Evolutionary conservation across 2,329 filamentous ascomycete species (phyloP).

Genomic region (Scedosporium dehoogii): DNA sequence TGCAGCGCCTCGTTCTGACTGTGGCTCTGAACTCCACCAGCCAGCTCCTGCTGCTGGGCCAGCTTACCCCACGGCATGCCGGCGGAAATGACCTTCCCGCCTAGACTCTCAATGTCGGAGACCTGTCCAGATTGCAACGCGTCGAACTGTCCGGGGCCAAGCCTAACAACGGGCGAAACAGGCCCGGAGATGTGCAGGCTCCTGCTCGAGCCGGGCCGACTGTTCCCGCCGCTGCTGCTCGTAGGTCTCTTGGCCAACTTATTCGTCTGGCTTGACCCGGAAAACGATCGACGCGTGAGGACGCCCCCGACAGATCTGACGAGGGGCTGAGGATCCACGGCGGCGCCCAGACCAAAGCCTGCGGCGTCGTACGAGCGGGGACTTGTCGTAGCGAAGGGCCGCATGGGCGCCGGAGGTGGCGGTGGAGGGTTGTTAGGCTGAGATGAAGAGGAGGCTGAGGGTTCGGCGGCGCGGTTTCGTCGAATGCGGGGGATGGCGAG

Average conservation of each 20-base stretch:
- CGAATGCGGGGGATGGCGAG: constrained; percentile 25
- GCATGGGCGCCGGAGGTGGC: constrained; percentile 17
- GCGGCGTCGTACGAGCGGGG: constrained; percentile 10
- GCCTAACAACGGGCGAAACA: constrained; percentile 6
- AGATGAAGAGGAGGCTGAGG: not conserved
- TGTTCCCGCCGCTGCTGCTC: not conserved
- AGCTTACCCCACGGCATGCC: constrained; percentile 10
- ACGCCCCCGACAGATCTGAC: not conserved
- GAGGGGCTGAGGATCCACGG: not conserved
- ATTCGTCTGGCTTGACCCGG: not conserved
- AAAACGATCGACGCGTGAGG: not conserved
- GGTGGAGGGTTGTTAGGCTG: constrained; percentile 7
- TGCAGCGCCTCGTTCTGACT: constrained; percentile 11
- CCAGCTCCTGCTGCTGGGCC: constrained; percentile 6
- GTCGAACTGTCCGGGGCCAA: constrained; percentile 8
- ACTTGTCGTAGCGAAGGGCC: constrained; percentile 7
- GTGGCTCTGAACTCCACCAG: constrained; percentile 5
- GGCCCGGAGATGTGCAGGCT: not conserved
- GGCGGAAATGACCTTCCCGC: constrained; percentile 8
- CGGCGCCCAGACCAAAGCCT: not conserved
- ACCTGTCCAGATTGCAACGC: constrained; percentile 3
- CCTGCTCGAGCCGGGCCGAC: not conserved
- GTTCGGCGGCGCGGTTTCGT: constrained; percentile 16
- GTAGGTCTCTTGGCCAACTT: not conserved
- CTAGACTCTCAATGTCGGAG: not conserved